Percentiles rank a stretch among this genome's conserved stretches.
Conservation (phyloP, 2,329 filamentous ascomycete genomes). For the Dactylonectria estremocensis region DNA sequence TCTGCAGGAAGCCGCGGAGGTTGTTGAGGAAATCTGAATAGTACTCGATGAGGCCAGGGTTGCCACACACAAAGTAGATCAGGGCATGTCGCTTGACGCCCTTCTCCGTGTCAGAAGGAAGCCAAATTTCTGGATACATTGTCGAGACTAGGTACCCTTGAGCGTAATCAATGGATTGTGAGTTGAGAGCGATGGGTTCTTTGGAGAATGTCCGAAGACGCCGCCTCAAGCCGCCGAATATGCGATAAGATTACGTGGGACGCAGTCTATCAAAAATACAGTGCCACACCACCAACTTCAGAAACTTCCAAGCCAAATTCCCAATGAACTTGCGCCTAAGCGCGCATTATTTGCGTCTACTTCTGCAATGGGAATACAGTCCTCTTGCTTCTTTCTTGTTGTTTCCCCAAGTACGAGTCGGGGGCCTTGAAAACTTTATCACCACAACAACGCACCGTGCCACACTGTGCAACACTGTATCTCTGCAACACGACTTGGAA, state of each 20-base stretch:
- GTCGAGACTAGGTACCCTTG: not conserved
- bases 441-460: not conserved
- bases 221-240: not conserved
- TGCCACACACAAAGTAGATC: constrained; percentile 82
- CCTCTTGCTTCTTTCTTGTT: too few relatives aligned
- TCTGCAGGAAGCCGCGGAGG: constrained; percentile 68
- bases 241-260: not conserved
- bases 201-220: not conserved
- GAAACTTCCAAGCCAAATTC: not conserved
- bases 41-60: constrained; percentile 82
- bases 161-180: not conserved
- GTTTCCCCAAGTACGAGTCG: too few relatives aligned
- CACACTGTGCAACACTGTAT: not conserved
- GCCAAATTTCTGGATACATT: constrained; percentile 49
- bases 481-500: not conserved
- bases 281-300: not conserved
- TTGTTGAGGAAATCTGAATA: constrained; percentile 77
- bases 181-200: not conserved
- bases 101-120: constrained; percentile 48
- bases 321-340: not conserved
- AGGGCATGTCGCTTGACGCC: constrained; percentile 58
- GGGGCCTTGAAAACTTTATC: too few relatives aligned
- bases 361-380: not conserved
- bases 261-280: not conserved
- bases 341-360: not conserved